Conservation (phyloP, 768 basidiomycete genomes). For the Mrakia frigida region DNA sequence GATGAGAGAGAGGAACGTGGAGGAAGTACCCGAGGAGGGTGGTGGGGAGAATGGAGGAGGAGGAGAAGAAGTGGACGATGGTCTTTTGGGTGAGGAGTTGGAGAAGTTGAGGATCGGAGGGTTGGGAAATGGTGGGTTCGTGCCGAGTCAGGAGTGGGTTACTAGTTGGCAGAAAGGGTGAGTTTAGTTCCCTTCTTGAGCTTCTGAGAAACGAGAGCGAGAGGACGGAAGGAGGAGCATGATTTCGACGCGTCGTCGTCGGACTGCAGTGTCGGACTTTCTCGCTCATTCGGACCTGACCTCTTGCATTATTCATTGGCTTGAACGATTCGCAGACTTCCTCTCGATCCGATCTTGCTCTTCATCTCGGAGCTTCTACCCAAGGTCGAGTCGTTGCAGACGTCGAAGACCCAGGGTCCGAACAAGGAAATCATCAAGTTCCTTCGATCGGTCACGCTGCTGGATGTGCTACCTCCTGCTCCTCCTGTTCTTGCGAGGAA, state of each 20-base stretch:
- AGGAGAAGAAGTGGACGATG: constrained; percentile 11
- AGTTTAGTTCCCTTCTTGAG: constrained; percentile 32
- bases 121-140: constrained; percentile 65
- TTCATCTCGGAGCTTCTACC: constrained; percentile 83
- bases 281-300: neutral
- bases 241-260: too few species aligned
- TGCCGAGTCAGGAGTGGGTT: constrained; percentile 97
- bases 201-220: too few species aligned
- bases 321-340: constrained; percentile 65
- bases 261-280: too few species aligned
- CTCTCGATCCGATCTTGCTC: constrained; percentile 79
- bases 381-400: constrained; percentile 74
- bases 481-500: constrained; percentile 62
- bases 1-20: constrained; percentile 57
- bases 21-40: neutral
- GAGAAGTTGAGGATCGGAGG: constrained; percentile 48
- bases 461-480: constrained; percentile 66
- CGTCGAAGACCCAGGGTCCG: constrained; percentile 49
- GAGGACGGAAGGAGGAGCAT: too few species aligned
- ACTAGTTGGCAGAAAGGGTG: constrained; percentile 93
- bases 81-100: constrained; percentile 46
- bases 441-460: constrained; percentile 62
- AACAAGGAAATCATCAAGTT: constrained; percentile 68
- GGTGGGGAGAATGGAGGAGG: neutral
- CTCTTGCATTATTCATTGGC: too few species aligned